Conservation (phyloP, 495 filamentous ascomycete genomes). For the Penicillium mononematosum region DNA sequence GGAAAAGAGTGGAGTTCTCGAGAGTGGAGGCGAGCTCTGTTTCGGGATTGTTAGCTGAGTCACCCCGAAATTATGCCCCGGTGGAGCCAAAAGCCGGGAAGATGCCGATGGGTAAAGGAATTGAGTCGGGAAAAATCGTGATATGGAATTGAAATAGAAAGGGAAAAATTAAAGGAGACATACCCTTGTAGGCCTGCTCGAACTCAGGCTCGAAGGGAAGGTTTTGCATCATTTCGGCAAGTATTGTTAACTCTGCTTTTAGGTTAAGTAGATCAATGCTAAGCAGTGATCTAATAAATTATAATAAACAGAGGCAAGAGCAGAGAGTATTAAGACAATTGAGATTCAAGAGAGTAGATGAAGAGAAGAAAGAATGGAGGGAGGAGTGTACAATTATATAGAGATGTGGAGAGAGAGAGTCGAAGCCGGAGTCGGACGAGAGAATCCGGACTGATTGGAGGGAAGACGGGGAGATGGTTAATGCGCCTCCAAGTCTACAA, state of each 20-base stretch:
- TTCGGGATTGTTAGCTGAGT: constrained; percentile 24
- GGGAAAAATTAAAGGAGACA: constrained; percentile 15
- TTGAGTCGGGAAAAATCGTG: constrained; percentile 2
- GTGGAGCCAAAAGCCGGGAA: constrained; percentile 25
- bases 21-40: constrained; percentile 91
- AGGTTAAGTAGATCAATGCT: constrained; percentile 11
- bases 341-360: constrained; percentile 13
- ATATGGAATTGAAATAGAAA: background rate
- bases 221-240: constrained; percentile 65
- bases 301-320: constrained; percentile 8
- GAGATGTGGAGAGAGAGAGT: constrained; percentile 19
- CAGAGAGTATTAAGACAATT: constrained; percentile 13
- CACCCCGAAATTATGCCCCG: constrained; percentile 16
- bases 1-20: constrained; percentile 88
- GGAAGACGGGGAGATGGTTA: constrained; percentile 6
- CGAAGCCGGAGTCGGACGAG: constrained; percentile 40
- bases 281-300: constrained; percentile 11
- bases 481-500: constrained; percentile 3
- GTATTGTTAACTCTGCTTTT: constrained; percentile 10
- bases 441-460: constrained; percentile 17
- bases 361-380: constrained; percentile 16
- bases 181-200: constrained; percentile 98
- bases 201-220: constrained; percentile 91
- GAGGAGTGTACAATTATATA: constrained; percentile 22
- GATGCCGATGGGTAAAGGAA: constrained; percentile 20